phyloP scores from a whole-genome alignment of 2,329 filamentous ascomycete genomes.

The Sporothrix variecibatus region DNA sequence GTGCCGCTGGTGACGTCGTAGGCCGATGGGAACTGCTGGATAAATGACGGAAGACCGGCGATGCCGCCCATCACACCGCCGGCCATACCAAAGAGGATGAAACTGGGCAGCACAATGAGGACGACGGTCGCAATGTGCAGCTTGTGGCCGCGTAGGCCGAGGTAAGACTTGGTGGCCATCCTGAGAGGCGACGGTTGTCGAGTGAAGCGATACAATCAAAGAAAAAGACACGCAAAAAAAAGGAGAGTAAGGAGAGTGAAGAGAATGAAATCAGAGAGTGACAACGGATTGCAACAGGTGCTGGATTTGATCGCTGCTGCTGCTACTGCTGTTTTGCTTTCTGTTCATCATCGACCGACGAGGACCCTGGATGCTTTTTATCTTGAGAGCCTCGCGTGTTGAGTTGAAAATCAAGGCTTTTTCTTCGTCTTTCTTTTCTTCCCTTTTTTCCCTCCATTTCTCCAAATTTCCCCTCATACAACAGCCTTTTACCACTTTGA shows the following conservation, averaged over 20 bases:
- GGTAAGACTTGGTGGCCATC: not conserved
- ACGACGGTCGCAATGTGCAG: constrained; percentile 4
- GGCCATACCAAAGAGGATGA: constrained; percentile 8
- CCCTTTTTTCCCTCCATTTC: not conserved
- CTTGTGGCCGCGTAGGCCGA: not conserved
- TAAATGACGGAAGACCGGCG: not conserved
- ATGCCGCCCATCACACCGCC: constrained; percentile 9
- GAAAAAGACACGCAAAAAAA: not conserved
- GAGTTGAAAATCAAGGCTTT: not conserved
- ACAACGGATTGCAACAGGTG: not conserved
- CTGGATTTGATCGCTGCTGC: not conserved
- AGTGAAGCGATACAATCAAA: not conserved
- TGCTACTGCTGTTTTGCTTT: not conserved
- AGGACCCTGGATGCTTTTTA: not conserved
- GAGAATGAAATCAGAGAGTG: not conserved
- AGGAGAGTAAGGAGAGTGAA: not conserved
- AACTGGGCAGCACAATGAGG: constrained; percentile 4
- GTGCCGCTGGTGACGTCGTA: not conserved
- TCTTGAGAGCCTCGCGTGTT: not conserved
- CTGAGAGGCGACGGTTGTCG: not conserved
- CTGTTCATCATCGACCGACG: not conserved
- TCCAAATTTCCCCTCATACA: not conserved
- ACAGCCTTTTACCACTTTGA: not conserved
- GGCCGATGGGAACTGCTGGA: constrained; percentile 11
- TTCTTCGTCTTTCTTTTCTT: not conserved